Base-by-base conservation (phyloP, 371 early-diverging fungal genomes). In the Actinomucor elegans region DNA sequence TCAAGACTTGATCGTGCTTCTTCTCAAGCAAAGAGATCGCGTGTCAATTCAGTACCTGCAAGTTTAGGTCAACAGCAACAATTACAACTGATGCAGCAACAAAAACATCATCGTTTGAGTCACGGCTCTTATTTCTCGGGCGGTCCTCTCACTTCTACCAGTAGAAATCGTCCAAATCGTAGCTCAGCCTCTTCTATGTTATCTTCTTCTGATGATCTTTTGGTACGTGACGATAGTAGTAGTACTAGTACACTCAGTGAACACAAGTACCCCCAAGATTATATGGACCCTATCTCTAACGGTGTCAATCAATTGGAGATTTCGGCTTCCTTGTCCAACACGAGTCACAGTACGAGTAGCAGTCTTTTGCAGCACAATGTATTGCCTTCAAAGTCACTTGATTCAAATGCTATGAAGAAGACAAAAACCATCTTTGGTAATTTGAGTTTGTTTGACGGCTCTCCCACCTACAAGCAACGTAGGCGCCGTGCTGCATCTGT, bases 391-490 rank as follows among this genome's bases (percentile, higher is more conserved):
- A 55, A 57, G 42, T 67, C 71, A 17, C 38, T 74, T 34, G 74
- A 74, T 54, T 51, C 66, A n/a, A 72, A 68, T 40, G 53, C 66
- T 8, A 46, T 74, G 15, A 65, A 67, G 36, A 74, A 74, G 48
- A 67, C 65, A 8, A 70, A 70, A 29, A 55, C 67, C 0, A 66
- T 84, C 21, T 81, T 83, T 69, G 85, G 85, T 26, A 69, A 79
- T 33, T 69, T 86, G 37, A 74, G 81, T 4, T 70, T 89, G 14
- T 84, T 89, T 67, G 89, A 86, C 35, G 86, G 86, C 3, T 81
- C 87, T 3, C 86, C 87, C 7, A 83, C 81, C 1, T 87, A 87
- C 68, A 89, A 89, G 56, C 85, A 86, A 57, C 73, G 89, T 27
- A 69, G 86, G 41, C 73, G 94, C 66, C 76, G 85, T 21, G 80